These are phyloP conservation scores for Cadophora gregata DNA, from an alignment of 2,329 filamentous ascomycete genomes.

Conservation along the genomic window DNA sequence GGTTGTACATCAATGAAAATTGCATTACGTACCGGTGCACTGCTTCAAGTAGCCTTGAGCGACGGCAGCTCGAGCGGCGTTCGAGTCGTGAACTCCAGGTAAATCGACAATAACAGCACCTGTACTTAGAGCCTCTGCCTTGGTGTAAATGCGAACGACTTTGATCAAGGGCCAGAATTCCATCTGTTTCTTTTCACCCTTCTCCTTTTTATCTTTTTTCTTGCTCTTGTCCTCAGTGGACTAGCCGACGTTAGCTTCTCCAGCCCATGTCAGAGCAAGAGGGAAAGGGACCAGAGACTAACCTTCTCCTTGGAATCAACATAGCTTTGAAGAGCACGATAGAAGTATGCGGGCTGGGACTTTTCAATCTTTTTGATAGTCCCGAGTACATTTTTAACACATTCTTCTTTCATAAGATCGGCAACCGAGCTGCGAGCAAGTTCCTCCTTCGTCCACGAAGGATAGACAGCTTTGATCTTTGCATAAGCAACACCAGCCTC, in stretches of 20 bases:
- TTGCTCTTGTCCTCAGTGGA: conserved; percentile 31
- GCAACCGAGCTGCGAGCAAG: conserved; percentile 42
- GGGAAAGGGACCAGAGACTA: background rate
- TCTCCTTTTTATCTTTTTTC: conserved; percentile 22
- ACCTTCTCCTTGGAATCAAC: conserved; percentile 39
- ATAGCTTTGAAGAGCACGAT: conserved; percentile 34
- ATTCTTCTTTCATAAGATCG: conserved; percentile 15
- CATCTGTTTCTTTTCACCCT: conserved; percentile 42
- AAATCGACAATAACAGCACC: conserved; percentile 60
- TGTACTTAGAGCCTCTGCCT: conserved; percentile 52
- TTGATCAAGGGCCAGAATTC: conserved; percentile 48
- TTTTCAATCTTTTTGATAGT: conserved; percentile 30
- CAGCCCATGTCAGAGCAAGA: background rate
- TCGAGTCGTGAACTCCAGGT: conserved; percentile 58
- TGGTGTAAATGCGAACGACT: conserved; percentile 51
- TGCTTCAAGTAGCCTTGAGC: conserved; percentile 53
- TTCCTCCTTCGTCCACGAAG: conserved; percentile 42
- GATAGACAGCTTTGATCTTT: conserved; percentile 53
- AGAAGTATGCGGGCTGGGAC: conserved; percentile 30
- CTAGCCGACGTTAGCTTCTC: conserved; percentile 18
- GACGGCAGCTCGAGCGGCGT: conserved; percentile 52
- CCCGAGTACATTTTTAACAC: conserved; percentile 24
- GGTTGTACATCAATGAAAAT: background rate
- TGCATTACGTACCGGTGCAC: conserved; percentile 48
- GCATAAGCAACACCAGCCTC: conserved; percentile 47